Evolutionary conservation across 2,329 filamentous ascomycete species (phyloP).

Genomic region (Aspergillus sp.): DNA sequence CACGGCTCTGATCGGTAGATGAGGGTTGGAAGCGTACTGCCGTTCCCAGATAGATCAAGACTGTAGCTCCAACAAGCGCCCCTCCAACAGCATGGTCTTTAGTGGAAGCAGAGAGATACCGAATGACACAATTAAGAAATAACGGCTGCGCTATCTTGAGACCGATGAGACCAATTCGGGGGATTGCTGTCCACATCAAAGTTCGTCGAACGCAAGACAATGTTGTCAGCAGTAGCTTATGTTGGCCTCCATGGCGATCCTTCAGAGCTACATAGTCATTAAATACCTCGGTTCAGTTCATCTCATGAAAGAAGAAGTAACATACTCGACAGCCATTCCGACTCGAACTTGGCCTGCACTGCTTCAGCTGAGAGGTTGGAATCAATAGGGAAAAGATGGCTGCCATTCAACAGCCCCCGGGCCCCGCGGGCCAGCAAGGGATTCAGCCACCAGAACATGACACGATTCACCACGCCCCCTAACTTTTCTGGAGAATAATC

Average conservation of each 20-base stretch:
- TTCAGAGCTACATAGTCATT: neutral
- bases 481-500: neutral
- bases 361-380: neutral
- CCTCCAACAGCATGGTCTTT: neutral
- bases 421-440: neutral
- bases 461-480: neutral
- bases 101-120: neutral
- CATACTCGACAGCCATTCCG: neutral
- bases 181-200: neutral
- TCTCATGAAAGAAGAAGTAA: neutral
- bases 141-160: neutral
- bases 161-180: neutral
- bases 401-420: neutral
- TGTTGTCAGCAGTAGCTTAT: neutral
- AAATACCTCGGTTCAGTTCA: no score
- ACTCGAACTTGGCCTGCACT: neutral
- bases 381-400: neutral
- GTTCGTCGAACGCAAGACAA: neutral
- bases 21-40: neutral
- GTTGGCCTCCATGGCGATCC: neutral
- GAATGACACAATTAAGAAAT: neutral
- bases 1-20: neutral
- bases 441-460: neutral
- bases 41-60: neutral
- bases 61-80: neutral